Evolutionary conservation across 768 basidiomycete species (phyloP).

Genomic region (Phylloporus arenicola): DNA sequence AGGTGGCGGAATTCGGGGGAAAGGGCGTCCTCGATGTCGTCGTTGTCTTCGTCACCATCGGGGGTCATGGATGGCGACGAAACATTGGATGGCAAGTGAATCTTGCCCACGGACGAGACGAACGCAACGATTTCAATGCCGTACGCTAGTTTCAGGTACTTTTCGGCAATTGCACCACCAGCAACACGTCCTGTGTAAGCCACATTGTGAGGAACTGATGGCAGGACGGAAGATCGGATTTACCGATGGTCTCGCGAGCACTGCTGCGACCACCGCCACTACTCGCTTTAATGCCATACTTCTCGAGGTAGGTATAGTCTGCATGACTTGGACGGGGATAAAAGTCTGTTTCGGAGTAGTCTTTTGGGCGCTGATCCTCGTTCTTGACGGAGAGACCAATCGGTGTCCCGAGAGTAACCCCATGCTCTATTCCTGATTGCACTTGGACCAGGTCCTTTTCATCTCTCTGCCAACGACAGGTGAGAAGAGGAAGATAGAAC

Average conservation of each 20-base stretch:
- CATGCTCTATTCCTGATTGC: constrained; percentile 91
- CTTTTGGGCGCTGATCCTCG: constrained; percentile 96
- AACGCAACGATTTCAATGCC: constrained; percentile 96
- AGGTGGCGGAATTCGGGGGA: constrained; percentile 80
- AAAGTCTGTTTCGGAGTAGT: constrained; percentile 96
- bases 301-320: constrained; percentile 96
- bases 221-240: constrained; percentile 8
- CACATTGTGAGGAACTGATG: constrained; percentile 3
- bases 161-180: constrained; percentile 97
- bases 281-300: constrained; percentile 96
- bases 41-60: constrained; percentile 51
- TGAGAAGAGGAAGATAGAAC: not conserved
- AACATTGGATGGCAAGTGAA: constrained; percentile 62
- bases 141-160: constrained; percentile 80
- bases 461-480: constrained; percentile 60
- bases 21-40: constrained; percentile 65
- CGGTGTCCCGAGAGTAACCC: constrained; percentile 94
- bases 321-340: constrained; percentile 98
- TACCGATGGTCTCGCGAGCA: constrained; percentile 95
- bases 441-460: constrained; percentile 93
- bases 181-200: constrained; percentile 76
- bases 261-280: constrained; percentile 93
- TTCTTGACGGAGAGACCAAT: constrained; percentile 96
- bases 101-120: constrained; percentile 92
- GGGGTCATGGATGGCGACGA: constrained; percentile 36